Evolutionary conservation across 768 basidiomycete genomes (phyloP).

Genomic region (Trametes coccinea): DNA sequence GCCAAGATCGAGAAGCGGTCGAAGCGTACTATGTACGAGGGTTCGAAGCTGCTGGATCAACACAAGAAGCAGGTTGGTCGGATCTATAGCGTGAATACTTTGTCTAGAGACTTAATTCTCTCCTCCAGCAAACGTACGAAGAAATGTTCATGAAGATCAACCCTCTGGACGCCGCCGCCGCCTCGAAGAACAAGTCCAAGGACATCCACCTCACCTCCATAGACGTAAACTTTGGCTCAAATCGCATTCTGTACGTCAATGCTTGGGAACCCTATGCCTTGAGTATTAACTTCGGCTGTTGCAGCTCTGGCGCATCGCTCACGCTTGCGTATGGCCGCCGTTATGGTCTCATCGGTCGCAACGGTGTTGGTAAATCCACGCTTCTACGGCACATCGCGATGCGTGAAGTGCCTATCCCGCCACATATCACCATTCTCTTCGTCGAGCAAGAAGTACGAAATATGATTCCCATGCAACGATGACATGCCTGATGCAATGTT

Average conservation of each 20-base stretch:
- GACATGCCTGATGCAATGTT: constrained; percentile 28
- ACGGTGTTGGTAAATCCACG: constrained; percentile 91
- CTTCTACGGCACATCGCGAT: constrained; percentile 91
- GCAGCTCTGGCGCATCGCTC: constrained; percentile 79
- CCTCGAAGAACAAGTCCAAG: constrained; percentile 93
- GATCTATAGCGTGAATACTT: not conserved
- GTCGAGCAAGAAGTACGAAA: constrained; percentile 90
- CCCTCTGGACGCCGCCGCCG: constrained; percentile 76
- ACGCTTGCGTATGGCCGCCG: constrained; percentile 88
- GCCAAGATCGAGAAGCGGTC: constrained; percentile 98
- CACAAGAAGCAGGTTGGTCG: constrained; percentile 78
- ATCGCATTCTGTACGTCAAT: constrained; percentile 76
- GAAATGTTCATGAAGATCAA: constrained; percentile 99
- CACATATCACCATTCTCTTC: constrained; percentile 95
- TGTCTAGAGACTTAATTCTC: not conserved
- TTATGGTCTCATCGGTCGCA: constrained; percentile 85
- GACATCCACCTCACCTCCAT: constrained; percentile 94
- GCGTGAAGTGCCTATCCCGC: constrained; percentile 90
- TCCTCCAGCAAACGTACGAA: constrained; percentile 86
- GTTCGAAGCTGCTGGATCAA: constrained; percentile 91
- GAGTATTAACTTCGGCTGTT: not conserved
- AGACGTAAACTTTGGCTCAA: constrained; percentile 95
- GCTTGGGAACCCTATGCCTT: constrained; percentile 1
- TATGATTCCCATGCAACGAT: not conserved
- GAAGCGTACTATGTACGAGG: constrained; percentile 88